These are phyloP conservation scores for Candida ficus DNA, from an alignment of 805 yeast genomes.

Conservation along the genomic window DNA sequence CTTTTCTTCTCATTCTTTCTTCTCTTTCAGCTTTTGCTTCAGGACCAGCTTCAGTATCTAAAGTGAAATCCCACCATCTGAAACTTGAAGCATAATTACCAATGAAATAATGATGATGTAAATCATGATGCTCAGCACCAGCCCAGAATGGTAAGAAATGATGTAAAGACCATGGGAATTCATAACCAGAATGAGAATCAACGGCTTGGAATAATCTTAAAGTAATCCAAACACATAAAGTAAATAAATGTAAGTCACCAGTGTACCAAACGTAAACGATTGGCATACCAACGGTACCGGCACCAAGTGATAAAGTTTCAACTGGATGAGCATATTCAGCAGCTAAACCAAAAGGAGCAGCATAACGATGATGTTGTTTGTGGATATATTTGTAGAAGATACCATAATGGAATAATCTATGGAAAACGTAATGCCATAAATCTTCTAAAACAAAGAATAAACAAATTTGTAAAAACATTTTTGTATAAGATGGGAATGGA, in stretches of 20 bases:
- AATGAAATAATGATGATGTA: conserved; percentile 92
- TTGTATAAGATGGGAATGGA: conserved; percentile 72
- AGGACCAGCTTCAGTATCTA: conserved; percentile 88
- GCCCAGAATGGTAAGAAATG: conserved; percentile 96
- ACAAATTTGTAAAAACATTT: conserved; percentile 60
- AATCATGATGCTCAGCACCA: conserved; percentile 97
- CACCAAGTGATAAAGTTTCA: conserved; percentile 78
- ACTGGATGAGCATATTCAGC: conserved; percentile 98
- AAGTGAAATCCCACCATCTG: conserved; percentile 90
- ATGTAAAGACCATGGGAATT: conserved; percentile 94
- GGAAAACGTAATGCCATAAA: conserved; percentile 96
- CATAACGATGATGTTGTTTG: conserved; percentile 96
- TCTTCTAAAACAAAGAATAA: conserved; percentile 86
- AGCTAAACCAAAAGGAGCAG: conserved; percentile 95
- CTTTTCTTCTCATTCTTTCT: conserved; percentile 41
- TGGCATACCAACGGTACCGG: conserved; percentile 96
- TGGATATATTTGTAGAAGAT: conserved; percentile 88
- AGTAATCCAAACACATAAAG: conserved; percentile 85
- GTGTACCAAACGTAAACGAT: conserved; percentile 75
- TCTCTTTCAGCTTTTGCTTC: conserved; percentile 75
- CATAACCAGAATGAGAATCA: conserved; percentile 97
- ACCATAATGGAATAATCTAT: conserved; percentile 84
- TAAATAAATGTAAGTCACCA: conserved; percentile 75
- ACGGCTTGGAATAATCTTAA: conserved; percentile 92
- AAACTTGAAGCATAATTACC: conserved; percentile 94